A percentile compares a stretch with the other conserved stretches of the same genome.
These are phyloP conservation scores for Boletus rubropictus DNA, from an alignment of 768 basidiomycete genomes.

Conservation along the genomic window DNA sequence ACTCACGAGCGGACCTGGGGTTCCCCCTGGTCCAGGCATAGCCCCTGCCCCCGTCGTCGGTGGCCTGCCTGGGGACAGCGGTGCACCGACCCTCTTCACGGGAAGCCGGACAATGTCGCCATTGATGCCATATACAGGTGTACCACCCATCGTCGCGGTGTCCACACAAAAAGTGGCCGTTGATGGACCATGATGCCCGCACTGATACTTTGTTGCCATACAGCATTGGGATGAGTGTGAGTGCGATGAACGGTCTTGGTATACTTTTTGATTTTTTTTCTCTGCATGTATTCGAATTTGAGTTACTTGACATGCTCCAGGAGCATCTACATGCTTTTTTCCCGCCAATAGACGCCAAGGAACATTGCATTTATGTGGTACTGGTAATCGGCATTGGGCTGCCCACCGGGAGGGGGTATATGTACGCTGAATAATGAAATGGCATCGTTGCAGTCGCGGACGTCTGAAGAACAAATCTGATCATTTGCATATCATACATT, in stretches of 20 bases:
- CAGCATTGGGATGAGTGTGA: neutral
- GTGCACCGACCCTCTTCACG: constrained; percentile 8
- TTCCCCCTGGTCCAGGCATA: constrained; percentile 27
- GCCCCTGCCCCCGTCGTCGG: constrained; percentile 16
- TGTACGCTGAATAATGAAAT: constrained; percentile 6
- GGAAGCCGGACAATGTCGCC: constrained; percentile 20
- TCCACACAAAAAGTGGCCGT: constrained; percentile 17
- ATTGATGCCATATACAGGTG: constrained; percentile 17
- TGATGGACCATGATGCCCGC: constrained; percentile 13
- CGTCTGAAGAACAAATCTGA: too few species aligned
- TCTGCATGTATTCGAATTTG: neutral
- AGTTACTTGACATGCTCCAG: neutral
- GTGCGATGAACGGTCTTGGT: neutral
- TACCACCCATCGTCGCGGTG: constrained; percentile 2
- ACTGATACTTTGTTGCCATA: neutral
- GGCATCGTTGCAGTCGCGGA: neutral
- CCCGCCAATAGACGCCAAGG: constrained; percentile 1
- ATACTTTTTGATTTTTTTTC: neutral
- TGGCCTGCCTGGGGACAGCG: constrained; percentile 8
- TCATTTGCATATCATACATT: too few species aligned
- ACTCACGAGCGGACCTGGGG: constrained; percentile 27
- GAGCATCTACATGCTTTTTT: constrained; percentile 2
- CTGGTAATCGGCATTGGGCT: neutral
- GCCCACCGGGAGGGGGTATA: neutral
- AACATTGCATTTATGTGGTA: constrained; percentile 1